Evolutionary conservation across 139 green algal species (phyloP), one percentile per base, ranked within the genome.

Genomic region (Coelastrella sp.): DNA sequence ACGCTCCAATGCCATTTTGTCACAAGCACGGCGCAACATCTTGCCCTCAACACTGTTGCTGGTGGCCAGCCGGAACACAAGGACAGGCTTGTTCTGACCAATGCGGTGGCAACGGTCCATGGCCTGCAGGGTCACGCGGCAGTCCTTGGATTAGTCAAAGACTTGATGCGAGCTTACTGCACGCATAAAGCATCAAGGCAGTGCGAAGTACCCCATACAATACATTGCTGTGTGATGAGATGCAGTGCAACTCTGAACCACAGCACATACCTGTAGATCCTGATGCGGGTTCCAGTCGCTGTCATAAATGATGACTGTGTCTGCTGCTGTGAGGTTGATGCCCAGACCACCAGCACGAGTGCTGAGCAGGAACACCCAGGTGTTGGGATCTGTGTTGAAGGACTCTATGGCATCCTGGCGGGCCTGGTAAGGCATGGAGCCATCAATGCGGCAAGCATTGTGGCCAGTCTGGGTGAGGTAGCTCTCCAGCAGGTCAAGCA

Each of bases 51-150:
- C 97, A 78, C 95, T 98, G 94, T 99, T 92, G 8, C 93, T 93
- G 3, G 98, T 99, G 60, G 96, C 96, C 83, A 99, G 95, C 5
- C 98, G 94, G 83, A 99, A 94, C 83, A 99, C 97, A 74, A 99
- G 95, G 90, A 99, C 98, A 0, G 98, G 98, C 94, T 94, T 94
- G n/a, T 91, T 95, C 95, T 99, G 98, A 20, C 98, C 98, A 76
- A 99, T 99, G 90, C 98, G 96, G 94, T 99, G 98, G 88, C 95
- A 98, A 20, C 98, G 94, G 94, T 99, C 98, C 98, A 99, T 99
- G n/a, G 98, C 98, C 95, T 99, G 95, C 19, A 86, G 14, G 59
- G 32, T 47, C 32, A 47, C 32, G 1, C 1, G 32, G 32, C 32
- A 47, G 32, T 47, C 32, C 32, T 1, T 1, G 16, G 7, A 19